Percentiles rank a stretch among this genome's conserved stretches.
Evolutionary conservation across 2,329 filamentous ascomycete genomes (phyloP).

Genomic region (Cladosporium sp.): DNA sequence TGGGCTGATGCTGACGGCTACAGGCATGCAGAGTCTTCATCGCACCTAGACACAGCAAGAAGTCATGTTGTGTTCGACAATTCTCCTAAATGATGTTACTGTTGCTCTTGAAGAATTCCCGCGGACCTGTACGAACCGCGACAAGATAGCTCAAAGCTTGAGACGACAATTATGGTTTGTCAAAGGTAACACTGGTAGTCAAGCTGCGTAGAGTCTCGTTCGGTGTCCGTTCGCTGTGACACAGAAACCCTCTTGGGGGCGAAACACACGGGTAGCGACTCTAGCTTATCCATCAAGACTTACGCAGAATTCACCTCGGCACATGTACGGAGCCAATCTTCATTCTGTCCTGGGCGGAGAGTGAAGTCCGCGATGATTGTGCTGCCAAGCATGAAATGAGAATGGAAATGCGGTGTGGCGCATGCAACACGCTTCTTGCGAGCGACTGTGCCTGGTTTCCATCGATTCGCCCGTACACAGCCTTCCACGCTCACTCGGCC

Average conservation of each 20-base stretch:
- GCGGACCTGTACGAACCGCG: not conserved
- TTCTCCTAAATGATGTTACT: no score
- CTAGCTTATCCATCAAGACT: not conserved
- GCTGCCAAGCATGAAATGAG: no score
- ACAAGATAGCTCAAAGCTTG: not conserved
- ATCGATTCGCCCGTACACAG: no score
- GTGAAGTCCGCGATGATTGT: no score
- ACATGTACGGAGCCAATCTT: not conserved
- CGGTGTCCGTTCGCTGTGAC: not conserved
- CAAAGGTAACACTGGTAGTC: no score
- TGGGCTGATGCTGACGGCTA: constrained; percentile 1
- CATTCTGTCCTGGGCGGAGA: not conserved
- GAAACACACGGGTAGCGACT: not conserved
- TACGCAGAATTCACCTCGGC: not conserved
- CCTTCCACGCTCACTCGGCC: no score
- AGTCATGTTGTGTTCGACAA: no score
- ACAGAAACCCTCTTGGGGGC: not conserved
- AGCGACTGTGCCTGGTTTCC: no score
- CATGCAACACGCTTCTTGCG: no score
- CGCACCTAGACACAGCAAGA: no score
- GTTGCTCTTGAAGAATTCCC: not conserved
- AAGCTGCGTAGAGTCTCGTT: no score
- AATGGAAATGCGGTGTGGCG: no score
- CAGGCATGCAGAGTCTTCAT: not conserved
- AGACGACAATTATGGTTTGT: not conserved